Base-by-base conservation (phyloP, 2,329 filamentous ascomycete species). In the Clathrospora elynae region DNA sequence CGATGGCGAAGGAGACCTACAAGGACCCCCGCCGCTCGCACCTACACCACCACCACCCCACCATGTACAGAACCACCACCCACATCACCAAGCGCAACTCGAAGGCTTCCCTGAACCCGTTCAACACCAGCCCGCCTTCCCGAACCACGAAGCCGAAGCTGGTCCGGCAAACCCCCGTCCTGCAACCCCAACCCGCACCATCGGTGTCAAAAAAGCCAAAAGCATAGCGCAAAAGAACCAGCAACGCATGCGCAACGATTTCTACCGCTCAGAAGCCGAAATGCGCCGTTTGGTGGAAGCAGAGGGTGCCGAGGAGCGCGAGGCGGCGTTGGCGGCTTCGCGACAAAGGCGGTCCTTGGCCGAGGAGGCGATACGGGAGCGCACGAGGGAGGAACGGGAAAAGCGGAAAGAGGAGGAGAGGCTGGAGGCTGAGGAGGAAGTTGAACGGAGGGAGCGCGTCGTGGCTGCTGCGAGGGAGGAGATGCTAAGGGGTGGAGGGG, bases 161-260 rank as follows among this genome's bases (percentile, higher is more conserved):
- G 73, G 70, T 5, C 71, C 70, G 1, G 71, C 69, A 5, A 53
- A 70, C 33, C 41, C 43, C 13, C 43, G 32, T 30, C 42, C 42
- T 29, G 24, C 34, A 4, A 34, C 51, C 24, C 34, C 53, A 58
- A 33, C 62, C 41, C 63, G 66, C 45, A 51, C 54, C 11, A 66
- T 78, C 14, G 75, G 75, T 39, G 71, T 75, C 8, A 78, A 78
- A 50, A 78, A 78, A 53, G 74, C 75, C 2, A 75, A 74, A 39
- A 73, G 73, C 2, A 64, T 78, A 6, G 74, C 74, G 0, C 69
- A 73, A 12, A 67, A 67, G 40, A 74, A 78, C 44, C 67, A 72
- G 45, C 63, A 67, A 1, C 56, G 70, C 11, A 68, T 68, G 11
- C 78, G 78, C 56, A 70, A 78, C 55, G 77, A 79, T 51, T 78